phyloP scores from a whole-genome alignment of 139 green algal genomes.

The Chlamydomonas incerta region DNA sequence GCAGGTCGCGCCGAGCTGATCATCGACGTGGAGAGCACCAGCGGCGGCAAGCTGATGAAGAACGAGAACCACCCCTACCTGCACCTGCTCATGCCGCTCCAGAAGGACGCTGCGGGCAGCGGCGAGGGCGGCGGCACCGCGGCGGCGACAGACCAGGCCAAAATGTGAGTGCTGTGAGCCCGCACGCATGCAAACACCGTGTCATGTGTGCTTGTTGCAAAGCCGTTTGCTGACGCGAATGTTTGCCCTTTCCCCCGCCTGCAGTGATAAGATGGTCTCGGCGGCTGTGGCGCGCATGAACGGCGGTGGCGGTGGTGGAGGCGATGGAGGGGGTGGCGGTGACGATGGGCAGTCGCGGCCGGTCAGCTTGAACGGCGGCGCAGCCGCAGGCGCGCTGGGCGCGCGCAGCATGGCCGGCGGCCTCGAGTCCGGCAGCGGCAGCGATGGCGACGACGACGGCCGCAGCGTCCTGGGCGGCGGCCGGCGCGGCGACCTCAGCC shows the following conservation, averaged over 20 bases:
- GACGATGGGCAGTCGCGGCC: neutral
- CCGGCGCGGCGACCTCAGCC: neutral
- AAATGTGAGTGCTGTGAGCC: neutral
- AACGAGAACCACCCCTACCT: constrained; percentile 31
- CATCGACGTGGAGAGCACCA: constrained; percentile 48
- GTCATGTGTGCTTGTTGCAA: neutral
- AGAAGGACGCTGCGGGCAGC: constrained; percentile 3
- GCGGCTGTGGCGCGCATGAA: neutral
- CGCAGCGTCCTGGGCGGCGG: constrained; percentile 11
- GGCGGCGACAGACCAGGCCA: neutral
- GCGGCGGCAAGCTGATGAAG: neutral
- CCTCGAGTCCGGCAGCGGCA: neutral
- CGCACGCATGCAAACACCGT: too few relatives aligned
- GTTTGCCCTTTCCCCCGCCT: neutral
- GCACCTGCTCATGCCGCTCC: constrained; percentile 41
- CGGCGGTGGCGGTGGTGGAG: too few relatives aligned
- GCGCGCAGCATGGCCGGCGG: neutral
- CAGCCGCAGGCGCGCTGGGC: too few relatives aligned
- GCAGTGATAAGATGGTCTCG: constrained; percentile 1
- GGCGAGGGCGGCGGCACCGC: neutral
- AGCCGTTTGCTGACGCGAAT: neutral
- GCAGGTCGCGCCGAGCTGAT: constrained; percentile 49
- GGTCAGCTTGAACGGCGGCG: constrained; percentile 20
- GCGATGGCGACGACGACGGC: constrained; percentile 23
- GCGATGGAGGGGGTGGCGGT: too few relatives aligned